phyloP scores from a whole-genome alignment of 306 rosid species.

The Quercus aquifolioides region DNA sequence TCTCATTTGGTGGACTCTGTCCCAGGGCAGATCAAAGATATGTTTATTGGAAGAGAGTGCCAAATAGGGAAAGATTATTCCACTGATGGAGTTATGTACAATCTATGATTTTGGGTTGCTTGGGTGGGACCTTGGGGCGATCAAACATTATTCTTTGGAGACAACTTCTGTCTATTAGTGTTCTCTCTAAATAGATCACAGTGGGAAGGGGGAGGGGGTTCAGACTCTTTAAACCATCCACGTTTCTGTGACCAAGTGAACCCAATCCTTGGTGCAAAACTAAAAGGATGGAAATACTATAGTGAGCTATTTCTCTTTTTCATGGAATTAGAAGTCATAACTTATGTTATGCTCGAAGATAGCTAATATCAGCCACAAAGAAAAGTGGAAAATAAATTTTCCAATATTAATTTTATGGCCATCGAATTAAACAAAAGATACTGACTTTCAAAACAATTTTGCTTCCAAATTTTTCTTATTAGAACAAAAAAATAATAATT shows the following conservation, averaged over 20 bases:
- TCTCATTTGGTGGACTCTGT: no score
- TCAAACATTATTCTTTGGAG: no score
- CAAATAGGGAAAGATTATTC: no score
- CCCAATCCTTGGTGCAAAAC: neutral
- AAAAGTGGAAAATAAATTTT: neutral
- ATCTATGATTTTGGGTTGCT: no score
- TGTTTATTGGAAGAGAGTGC: no score
- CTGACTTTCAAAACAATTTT: neutral
- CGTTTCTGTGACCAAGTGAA: neutral
- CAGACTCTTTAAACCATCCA: neutral
- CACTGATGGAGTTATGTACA: no score
- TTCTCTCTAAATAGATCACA: no score
- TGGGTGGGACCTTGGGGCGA: no score
- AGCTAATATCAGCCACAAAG: neutral
- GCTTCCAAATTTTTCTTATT: neutral
- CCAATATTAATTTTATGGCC: neutral
- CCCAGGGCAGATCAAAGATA: no score
- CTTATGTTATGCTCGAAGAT: neutral
- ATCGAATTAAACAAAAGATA: neutral
- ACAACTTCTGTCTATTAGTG: no score
- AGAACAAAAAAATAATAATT: no score
- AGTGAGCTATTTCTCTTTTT: neutral
- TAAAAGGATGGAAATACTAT: neutral
- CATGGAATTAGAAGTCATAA: neutral
- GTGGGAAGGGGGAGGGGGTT: no score